Percentiles rank a stretch among this genome's conserved stretches.
These are phyloP conservation scores for Hymenochaete sp. DNA, from an alignment of 1,284 basidiomycete species.

Conservation along the genomic window DNA sequence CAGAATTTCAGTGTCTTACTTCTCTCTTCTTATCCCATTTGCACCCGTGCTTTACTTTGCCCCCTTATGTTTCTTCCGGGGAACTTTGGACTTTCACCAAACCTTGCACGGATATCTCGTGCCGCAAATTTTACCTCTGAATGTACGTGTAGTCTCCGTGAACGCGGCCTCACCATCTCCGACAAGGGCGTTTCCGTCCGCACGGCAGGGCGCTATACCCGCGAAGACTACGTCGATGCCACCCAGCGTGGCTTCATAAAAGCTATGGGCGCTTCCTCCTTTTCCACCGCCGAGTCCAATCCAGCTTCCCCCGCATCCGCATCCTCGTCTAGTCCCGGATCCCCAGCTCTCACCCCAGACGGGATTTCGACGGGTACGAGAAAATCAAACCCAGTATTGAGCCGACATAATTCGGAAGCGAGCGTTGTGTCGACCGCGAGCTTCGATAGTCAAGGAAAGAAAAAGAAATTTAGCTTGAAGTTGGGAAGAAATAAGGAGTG, in stretches of 20 bases:
- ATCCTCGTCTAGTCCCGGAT: neutral
- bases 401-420: constrained; percentile 8
- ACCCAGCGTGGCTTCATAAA: constrained; percentile 40
- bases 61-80: constrained; percentile 8
- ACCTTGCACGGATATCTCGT: neutral
- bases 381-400: neutral
- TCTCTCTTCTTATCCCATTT: neutral
- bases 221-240: constrained; percentile 59
- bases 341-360: neutral
- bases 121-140: neutral
- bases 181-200: constrained; percentile 53
- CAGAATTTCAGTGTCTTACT: neutral
- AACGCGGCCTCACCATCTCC: constrained; percentile 46
- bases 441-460: constrained; percentile 5
- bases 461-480: constrained; percentile 4
- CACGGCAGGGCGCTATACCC: constrained; percentile 46
- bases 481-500: neutral
- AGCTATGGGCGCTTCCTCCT: constrained; percentile 15
- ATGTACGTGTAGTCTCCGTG: constrained; percentile 37
- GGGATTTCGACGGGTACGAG: neutral
- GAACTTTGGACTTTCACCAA: neutral
- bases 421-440: constrained; percentile 8
- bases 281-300: constrained; percentile 6
- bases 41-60: neutral
- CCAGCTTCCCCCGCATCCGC: neutral